A percentile compares a stretch with the other conserved stretches of the same genome.
phyloP scores from a whole-genome alignment of 2,329 filamentous ascomycete genomes.

The Sporothrix curviconia region DNA sequence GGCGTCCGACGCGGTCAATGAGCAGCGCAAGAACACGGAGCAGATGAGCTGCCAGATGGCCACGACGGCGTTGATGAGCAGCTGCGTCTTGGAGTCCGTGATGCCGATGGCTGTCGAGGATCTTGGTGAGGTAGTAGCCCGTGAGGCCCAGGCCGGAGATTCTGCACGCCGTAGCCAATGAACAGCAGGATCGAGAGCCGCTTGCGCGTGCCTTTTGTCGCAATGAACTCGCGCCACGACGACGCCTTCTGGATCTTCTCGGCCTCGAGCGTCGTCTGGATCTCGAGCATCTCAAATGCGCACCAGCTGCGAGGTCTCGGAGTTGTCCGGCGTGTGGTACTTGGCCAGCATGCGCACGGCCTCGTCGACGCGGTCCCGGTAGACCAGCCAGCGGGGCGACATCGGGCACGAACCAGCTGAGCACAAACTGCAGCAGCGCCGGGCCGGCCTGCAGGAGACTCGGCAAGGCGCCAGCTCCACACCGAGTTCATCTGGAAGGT shows the following conservation, averaged over 20 bases:
- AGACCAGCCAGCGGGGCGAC: slow-evolving; percentile 21
- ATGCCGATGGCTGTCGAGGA: slow-evolving; percentile 18
- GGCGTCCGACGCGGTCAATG: slow-evolving; percentile 24
- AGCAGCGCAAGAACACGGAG: slow-evolving; percentile 22
- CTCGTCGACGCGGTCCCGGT: slow-evolving; percentile 22
- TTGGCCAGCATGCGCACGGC: slow-evolving; percentile 29
- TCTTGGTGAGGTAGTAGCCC: slow-evolving; percentile 21
- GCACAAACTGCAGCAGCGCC: neutral
- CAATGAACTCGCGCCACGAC: slow-evolving; percentile 25
- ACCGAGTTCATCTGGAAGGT: slow-evolving; percentile 26
- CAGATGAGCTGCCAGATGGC: slow-evolving; percentile 25
- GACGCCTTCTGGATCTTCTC: slow-evolving; percentile 23
- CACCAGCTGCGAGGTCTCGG: slow-evolving; percentile 24
- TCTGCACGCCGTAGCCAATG: slow-evolving; percentile 15
- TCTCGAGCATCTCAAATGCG: slow-evolving; percentile 27
- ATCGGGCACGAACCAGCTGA: slow-evolving; percentile 11
- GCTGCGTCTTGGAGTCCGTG: slow-evolving; percentile 22
- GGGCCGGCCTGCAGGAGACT: neutral
- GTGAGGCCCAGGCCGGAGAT: slow-evolving; percentile 15
- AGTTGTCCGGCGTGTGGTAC: slow-evolving; percentile 36
- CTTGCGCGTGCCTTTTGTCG: slow-evolving; percentile 30
- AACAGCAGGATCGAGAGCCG: slow-evolving; percentile 30
- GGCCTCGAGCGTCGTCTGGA: slow-evolving; percentile 23
- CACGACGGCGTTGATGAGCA: slow-evolving; percentile 26
- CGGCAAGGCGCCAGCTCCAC: slow-evolving; percentile 28